Base-by-base conservation (phyloP, 176 grass and related monocot genomes). In the Zea luxurians region DNA sequence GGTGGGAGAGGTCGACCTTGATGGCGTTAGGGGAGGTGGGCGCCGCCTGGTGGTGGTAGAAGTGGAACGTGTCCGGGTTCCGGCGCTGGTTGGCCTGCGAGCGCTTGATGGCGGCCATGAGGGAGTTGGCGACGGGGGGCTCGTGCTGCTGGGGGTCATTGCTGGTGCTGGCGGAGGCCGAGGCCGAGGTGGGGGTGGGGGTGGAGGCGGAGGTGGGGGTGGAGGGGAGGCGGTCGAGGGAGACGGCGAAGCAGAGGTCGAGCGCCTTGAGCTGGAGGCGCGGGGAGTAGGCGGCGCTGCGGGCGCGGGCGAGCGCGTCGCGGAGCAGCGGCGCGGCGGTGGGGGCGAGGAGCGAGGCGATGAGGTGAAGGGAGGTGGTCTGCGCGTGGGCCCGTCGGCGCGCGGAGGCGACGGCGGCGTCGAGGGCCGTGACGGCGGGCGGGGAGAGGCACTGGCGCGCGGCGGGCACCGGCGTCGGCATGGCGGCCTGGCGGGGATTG, bases 231-330 rank as follows among this genome's bases (percentile, higher is more conserved):
- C 89, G 85, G 55, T 97, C 91, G 35, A 97, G 83, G 13, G 89
- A 83, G 0, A 93, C 89, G 17, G 86, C 87, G 79, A 97, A 97
- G 79, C 94, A 97, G 12, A 91, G 84, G 2, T 97, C 84, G 4
- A 97, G 86, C 15, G 94, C 94, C 82, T 91, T 97, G 82, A 93
- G 90, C 94, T 97, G 94, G 35, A 97, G 81, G 2, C 94, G 82
- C 3, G 89, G 84, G 0, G 94, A 84, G 81, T 86, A 91, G 48
- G 91, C 86, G 71, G 86, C 78, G 85, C 91, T 93, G 37, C 94
- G 81, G 4, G 89, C 89, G 13, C 89, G 79, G 0, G 84, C 75
- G 6, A 97, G 89, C 2, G 94, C 94, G 82, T 97, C 91, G 7
- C 89, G 38, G 38, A 40, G 38, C 38, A 40, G 38, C 38, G 38